Percentiles rank a stretch among this genome's conserved stretches.
Evolutionary conservation across 257 asterid genomes (phyloP).

Genomic region (Przewalskia tangutica): DNA sequence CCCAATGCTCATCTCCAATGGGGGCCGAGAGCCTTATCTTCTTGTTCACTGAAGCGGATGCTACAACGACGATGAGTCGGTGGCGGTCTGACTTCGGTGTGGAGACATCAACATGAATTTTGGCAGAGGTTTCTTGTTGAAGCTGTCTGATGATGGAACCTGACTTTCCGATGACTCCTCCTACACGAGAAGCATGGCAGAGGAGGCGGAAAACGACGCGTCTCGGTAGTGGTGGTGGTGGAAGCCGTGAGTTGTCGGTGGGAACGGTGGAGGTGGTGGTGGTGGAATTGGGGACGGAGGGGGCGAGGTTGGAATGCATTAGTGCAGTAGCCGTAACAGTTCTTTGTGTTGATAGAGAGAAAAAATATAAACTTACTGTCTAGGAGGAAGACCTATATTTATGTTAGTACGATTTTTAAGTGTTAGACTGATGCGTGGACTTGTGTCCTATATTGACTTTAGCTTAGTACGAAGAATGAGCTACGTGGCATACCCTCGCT

Average conservation of each 20-base stretch:
- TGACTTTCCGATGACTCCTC: constrained; percentile 66
- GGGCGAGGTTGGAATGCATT: not conserved
- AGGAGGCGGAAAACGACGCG: constrained; percentile 51
- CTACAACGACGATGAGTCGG: constrained; percentile 45
- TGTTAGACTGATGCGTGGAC: not conserved
- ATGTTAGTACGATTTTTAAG: not conserved
- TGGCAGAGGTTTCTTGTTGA: constrained; percentile 44
- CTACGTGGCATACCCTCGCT: too few species aligned
- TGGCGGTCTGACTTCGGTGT: constrained; percentile 23
- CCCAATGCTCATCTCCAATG: not conserved
- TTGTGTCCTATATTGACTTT: not conserved
- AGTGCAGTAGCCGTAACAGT: not conserved
- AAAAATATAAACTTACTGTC: not conserved
- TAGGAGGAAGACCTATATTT: not conserved
- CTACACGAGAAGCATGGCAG: constrained; percentile 68
- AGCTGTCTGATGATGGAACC: constrained; percentile 60
- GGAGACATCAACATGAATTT: constrained; percentile 52
- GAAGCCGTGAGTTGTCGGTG: not conserved
- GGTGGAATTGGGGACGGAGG: not conserved
- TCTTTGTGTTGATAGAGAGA: not conserved
- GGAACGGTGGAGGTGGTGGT: not conserved
- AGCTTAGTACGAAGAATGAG: too few species aligned
- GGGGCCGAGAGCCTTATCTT: constrained; percentile 16
- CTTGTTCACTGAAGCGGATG: constrained; percentile 21
- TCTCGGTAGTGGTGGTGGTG: not conserved